Percentiles rank a stretch among this genome's conserved stretches.
phyloP scores from a whole-genome alignment of 2,329 filamentous ascomycete species.

The Zymoseptoria pseudotritici region DNA sequence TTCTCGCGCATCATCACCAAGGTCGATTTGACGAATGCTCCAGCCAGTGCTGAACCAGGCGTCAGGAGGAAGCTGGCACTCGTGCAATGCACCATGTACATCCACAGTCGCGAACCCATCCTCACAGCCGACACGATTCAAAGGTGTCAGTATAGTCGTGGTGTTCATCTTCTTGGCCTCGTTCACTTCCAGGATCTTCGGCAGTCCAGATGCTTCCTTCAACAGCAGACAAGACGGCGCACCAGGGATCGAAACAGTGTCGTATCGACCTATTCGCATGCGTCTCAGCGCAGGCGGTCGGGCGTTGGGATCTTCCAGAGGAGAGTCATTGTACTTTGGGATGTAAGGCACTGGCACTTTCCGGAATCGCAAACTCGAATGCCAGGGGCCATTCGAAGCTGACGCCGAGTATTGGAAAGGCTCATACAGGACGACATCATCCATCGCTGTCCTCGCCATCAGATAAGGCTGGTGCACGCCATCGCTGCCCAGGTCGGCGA shows the following conservation, averaged over 20 bases:
- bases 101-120: constrained; percentile 63
- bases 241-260: constrained; percentile 75
- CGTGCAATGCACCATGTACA: constrained; percentile 57
- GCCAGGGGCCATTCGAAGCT: constrained; percentile 31
- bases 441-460: constrained; percentile 68
- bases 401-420: constrained; percentile 52
- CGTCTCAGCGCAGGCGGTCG: constrained; percentile 46
- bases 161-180: background rate
- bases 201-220: constrained; percentile 69
- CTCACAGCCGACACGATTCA: constrained; percentile 71
- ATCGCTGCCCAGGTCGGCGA: constrained; percentile 76
- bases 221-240: constrained; percentile 72
- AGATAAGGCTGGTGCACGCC: constrained; percentile 67
- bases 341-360: constrained; percentile 65
- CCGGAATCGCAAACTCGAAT: constrained; percentile 61
- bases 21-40: constrained; percentile 61
- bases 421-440: constrained; percentile 83
- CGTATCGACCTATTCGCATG: constrained; percentile 66
- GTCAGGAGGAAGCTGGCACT: constrained; percentile 62
- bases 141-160: constrained; percentile 52
- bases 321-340: constrained; percentile 49
- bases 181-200: constrained; percentile 48
- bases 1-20: constrained; percentile 52
- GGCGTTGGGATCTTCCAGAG: constrained; percentile 41
- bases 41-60: constrained; percentile 70